Evolutionary conservation across 2,329 filamentous ascomycete genomes (phyloP).

Genomic region (Chaetomium sp.): DNA sequence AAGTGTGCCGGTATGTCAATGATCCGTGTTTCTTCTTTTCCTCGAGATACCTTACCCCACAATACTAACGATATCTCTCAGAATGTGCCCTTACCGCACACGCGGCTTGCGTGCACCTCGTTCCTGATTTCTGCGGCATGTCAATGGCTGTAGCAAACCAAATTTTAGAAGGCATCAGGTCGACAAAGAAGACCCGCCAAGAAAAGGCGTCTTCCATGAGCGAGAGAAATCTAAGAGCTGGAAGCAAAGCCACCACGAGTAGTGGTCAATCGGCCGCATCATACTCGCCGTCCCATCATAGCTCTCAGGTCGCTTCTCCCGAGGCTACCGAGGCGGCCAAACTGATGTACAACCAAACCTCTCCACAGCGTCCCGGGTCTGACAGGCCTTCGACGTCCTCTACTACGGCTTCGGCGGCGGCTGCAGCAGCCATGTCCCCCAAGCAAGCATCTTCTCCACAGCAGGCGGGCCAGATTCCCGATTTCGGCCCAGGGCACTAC

Average conservation of each 20-base stretch:
- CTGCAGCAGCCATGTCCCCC: constrained; percentile 54
- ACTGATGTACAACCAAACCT: constrained; percentile 52
- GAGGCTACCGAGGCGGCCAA: constrained; percentile 60
- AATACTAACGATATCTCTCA: constrained; percentile 27
- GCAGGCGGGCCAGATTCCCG: constrained; percentile 29
- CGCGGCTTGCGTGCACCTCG: constrained; percentile 84
- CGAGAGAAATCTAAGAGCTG: constrained; percentile 59
- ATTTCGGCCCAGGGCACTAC: constrained; percentile 30
- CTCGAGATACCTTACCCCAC: not conserved
- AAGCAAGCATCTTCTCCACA: constrained; percentile 32
- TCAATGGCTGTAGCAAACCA: constrained; percentile 95
- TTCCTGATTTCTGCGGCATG: constrained; percentile 99
- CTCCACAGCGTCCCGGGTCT: constrained; percentile 47
- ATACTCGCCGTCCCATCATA: constrained; percentile 24
- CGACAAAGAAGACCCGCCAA: constrained; percentile 64
- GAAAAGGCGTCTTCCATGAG: constrained; percentile 53
- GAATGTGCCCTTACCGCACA: constrained; percentile 93
- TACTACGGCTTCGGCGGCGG: constrained; percentile 44
- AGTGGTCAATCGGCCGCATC: constrained; percentile 27
- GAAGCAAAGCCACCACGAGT: constrained; percentile 40
- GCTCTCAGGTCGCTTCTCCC: constrained; percentile 35
- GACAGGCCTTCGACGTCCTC: constrained; percentile 49
- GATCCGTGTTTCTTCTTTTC: not conserved
- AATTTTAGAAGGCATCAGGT: constrained; percentile 80
- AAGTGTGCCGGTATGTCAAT: constrained; percentile 70